A percentile compares a stretch with the other conserved stretches of the same genome.
Conservation (phyloP, 768 basidiomycete species). For the Fistulinella prunicolor region DNA sequence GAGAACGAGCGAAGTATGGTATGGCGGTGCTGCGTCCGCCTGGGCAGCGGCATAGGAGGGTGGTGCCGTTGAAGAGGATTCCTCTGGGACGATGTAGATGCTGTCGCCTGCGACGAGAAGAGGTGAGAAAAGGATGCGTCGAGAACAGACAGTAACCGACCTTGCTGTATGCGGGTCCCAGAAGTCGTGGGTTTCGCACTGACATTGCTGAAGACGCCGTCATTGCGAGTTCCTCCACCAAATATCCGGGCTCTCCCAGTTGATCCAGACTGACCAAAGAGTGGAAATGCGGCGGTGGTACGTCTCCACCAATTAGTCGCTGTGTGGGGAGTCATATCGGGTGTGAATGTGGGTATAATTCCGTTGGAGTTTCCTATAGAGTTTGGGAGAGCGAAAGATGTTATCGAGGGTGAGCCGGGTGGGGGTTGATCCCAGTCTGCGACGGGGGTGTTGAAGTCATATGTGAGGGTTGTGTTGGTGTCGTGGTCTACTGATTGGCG, state of each 20-base stretch:
- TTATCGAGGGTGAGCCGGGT: constrained; percentile 72
- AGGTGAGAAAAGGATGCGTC: background rate
- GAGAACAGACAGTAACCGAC: constrained; percentile 24
- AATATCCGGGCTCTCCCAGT: constrained; percentile 36
- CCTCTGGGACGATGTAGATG: constrained; percentile 78
- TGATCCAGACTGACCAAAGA: constrained; percentile 40
- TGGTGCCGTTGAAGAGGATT: constrained; percentile 76
- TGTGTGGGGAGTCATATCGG: constrained; percentile 22
- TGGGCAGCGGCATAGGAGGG: constrained; percentile 92
- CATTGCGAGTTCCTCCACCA: constrained; percentile 71
- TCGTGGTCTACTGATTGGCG: constrained; percentile 8
- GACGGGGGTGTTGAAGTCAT: constrained; percentile 72
- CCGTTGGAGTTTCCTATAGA: constrained; percentile 76
- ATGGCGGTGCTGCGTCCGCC: constrained; percentile 94
- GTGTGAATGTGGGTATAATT: constrained; percentile 49
- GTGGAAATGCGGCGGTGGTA: constrained; percentile 57
- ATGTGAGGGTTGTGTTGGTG: constrained; percentile 39
- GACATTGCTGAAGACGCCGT: constrained; percentile 96
- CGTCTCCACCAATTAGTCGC: constrained; percentile 52
- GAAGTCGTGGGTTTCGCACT: constrained; percentile 71
- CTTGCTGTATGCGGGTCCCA: constrained; percentile 59
- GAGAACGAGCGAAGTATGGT: constrained; percentile 98
- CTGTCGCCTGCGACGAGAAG: constrained; percentile 53
- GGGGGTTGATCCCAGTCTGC: constrained; percentile 76
- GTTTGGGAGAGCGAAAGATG: constrained; percentile 65